These are phyloP conservation scores for Leccinum longicurvipes DNA, from an alignment of 768 basidiomycete genomes.

Conservation along the genomic window DNA sequence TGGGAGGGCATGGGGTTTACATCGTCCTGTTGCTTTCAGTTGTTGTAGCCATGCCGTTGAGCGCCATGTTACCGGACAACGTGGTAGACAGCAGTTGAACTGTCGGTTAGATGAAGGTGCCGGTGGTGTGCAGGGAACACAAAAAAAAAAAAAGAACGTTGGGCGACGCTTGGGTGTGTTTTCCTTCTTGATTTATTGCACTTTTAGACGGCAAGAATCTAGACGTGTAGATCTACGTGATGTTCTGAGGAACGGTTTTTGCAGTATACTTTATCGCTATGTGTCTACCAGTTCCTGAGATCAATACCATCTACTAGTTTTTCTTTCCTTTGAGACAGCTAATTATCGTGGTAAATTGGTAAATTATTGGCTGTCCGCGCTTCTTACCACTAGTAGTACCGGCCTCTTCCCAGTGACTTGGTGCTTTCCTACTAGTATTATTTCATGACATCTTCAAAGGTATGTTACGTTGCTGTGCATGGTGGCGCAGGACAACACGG, in stretches of 20 bases:
- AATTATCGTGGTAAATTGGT: too few relatives aligned
- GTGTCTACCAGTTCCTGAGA: conserved; percentile 16
- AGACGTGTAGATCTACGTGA: not conserved
- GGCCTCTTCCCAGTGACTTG: not conserved
- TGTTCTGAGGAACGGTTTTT: conserved; percentile 1
- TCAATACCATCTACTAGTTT: conserved; percentile 19
- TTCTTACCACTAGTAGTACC: too few relatives aligned
- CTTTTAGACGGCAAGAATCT: conserved; percentile 3
- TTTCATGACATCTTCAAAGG: conserved; percentile 16
- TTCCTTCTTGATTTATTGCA: conserved; percentile 7
- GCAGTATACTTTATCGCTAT: conserved; percentile 23
- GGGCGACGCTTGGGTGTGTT: conserved; percentile 9
- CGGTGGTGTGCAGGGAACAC: not conserved
- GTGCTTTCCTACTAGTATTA: not conserved
- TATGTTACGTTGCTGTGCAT: conserved; percentile 59
- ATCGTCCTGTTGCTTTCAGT: conserved; percentile 17
- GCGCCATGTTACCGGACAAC: conserved; percentile 21
- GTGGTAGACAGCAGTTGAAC: conserved; percentile 17
- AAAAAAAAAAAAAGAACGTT: not conserved
- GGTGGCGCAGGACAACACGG: conserved; percentile 76
- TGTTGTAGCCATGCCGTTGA: conserved; percentile 17
- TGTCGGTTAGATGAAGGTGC: conserved; percentile 7
- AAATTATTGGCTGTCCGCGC: too few relatives aligned
- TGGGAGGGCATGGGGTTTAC: conserved; percentile 39
- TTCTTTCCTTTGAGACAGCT: conserved; percentile 3